These are phyloP conservation scores for Penstemon eatonii DNA, from an alignment of 257 asterid species.

Conservation along the genomic window DNA sequence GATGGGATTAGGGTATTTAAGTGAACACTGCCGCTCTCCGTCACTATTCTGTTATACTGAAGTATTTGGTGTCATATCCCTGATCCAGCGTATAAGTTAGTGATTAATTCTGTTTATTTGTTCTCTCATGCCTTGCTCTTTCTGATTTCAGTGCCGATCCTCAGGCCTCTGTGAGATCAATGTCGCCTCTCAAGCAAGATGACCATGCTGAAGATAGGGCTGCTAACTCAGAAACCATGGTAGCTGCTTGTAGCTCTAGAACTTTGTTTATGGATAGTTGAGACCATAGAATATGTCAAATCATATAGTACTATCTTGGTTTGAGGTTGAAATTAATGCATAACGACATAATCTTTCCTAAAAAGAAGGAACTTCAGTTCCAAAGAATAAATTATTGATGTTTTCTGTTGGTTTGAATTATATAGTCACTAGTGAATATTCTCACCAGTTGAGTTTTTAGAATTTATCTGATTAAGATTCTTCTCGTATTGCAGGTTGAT, in stretches of 20 bases:
- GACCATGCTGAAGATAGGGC: slow-evolving; percentile 49
- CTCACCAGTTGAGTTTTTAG: not conserved
- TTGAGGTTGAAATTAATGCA: not conserved
- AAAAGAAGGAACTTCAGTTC: not conserved
- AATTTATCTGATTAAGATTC: slow-evolving; percentile 19
- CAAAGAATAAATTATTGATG: not conserved
- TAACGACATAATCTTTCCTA: not conserved
- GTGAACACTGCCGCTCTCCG: not conserved
- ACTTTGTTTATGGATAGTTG: slow-evolving; percentile 22
- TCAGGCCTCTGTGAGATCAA: slow-evolving; percentile 57
- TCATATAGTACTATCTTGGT: not conserved
- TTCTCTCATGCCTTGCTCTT: slow-evolving; percentile 26
- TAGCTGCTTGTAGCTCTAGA: slow-evolving; percentile 34
- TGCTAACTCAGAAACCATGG: slow-evolving; percentile 47
- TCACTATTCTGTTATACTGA: slow-evolving; percentile 17
- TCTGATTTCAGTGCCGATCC: slow-evolving; percentile 66
- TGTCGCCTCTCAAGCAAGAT: slow-evolving; percentile 58
- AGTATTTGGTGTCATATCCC: slow-evolving; percentile 14
- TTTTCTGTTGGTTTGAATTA: not conserved
- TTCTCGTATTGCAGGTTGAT: slow-evolving; percentile 46
- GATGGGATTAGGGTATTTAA: slow-evolving; percentile 2
- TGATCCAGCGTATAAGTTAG: slow-evolving; percentile 14
- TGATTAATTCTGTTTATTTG: slow-evolving; percentile 27
- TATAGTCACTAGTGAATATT: slow-evolving; percentile 2
- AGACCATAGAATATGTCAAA: slow-evolving; percentile 4